Base-by-base conservation (phyloP, 345 rosid species). In the Angophora floribunda region DNA sequence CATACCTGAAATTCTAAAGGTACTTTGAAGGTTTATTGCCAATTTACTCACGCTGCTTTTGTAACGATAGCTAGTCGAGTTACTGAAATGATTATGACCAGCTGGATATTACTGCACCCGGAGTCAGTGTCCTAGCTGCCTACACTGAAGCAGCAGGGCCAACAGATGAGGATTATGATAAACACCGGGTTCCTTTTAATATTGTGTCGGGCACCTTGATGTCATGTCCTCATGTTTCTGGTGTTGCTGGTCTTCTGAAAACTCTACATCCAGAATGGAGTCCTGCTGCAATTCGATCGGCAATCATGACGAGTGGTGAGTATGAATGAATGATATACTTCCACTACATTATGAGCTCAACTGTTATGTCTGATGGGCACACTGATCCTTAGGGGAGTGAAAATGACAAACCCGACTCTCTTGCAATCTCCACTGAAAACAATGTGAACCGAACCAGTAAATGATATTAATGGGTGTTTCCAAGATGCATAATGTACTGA, bases 31-130 rank as follows among this genome's bases (percentile, higher is more conserved):
- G 53, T 52, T 85, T 14, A 13, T 16, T 1, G 63, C 47, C 2
- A 9, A 85, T 36, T 36, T 70, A 17, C 24, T 70, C 80, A 9
- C 26, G 9, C 26, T 19, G 47, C 24, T 36, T 70, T 70, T 16
- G 51, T 30, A 41, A 13, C 44, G 50, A 30, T 86, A 59, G 47
- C 61, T 86, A 21, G 47, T 55, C 41, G 28, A 15, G 13, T 85
- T 47, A 3, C 51, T n/a, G n/a, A 89, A 17, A 63, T 82, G 47
- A 32, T 36, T 36, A 7, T 85, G 49, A 82, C 86, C 89, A 96
- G 95, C 98, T 97, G n/a, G 98, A 96, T 86, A 92, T 96, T 86
- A 93, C 98, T 78, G 99, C 99, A 9, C 98, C 98, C 21, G 99
- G 99, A 87, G 96, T 97, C 88, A 89, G 93, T 79, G 92, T 97